Percentiles rank a stretch among this genome's conserved stretches.
Evolutionary conservation across 768 basidiomycete species (phyloP).

Genomic region (Porphyrellus cyaneotinctus): DNA sequence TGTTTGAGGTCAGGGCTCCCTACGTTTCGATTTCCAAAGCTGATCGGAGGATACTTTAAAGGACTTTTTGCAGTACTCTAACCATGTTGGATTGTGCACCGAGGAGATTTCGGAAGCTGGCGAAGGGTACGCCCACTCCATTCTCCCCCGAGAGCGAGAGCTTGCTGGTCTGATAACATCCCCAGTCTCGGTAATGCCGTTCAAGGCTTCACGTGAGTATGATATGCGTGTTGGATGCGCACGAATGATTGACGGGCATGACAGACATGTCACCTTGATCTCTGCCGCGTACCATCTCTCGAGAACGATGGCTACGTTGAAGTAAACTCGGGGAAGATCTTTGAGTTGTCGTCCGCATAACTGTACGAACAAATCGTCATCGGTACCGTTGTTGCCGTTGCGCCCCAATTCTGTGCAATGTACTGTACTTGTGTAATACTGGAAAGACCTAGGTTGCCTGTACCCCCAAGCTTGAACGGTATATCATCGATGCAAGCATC

Average conservation of each 20-base stretch:
- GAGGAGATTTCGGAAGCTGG: conserved; percentile 86
- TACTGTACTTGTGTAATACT: too few relatives aligned
- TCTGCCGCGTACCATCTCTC: conserved; percentile 83
- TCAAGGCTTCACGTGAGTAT: conserved; percentile 81
- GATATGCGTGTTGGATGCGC: background rate
- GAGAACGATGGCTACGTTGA: conserved; percentile 42
- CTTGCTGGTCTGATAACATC: background rate
- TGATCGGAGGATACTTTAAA: conserved; percentile 22
- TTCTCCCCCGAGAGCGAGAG: background rate
- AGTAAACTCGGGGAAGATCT: background rate
- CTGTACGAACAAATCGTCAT: background rate
- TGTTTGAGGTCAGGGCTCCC: conserved; percentile 74
- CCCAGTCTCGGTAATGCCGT: conserved; percentile 79
- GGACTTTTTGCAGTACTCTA: conserved; percentile 79
- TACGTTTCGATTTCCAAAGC: background rate
- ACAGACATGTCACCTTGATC: conserved; percentile 77
- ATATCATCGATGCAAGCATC: too few relatives aligned
- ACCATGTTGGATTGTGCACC: conserved; percentile 83
- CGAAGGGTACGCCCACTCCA: conserved; percentile 57
- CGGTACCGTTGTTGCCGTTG: too few relatives aligned
- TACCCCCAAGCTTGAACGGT: too few relatives aligned
- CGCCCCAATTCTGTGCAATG: too few relatives aligned
- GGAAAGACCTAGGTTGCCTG: too few relatives aligned
- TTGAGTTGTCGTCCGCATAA: background rate
- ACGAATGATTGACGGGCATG: background rate